These are phyloP conservation scores for Mucor lusitanicus DNA, from an alignment of 371 early-diverging fungal genomes.

Conservation along the genomic window DNA sequence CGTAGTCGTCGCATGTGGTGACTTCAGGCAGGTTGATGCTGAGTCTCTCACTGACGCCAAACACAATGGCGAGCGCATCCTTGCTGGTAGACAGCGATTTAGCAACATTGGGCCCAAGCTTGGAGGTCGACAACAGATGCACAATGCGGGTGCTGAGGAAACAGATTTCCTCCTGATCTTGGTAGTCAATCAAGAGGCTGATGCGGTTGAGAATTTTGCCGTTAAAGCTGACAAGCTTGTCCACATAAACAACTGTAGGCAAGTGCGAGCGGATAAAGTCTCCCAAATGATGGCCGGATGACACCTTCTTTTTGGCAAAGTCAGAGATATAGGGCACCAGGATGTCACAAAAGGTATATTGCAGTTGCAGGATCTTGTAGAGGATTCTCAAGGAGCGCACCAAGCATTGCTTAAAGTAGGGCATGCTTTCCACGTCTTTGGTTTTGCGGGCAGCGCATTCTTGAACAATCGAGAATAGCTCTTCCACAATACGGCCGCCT, in stretches of 20 bases:
- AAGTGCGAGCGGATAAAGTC: slow-evolving; percentile 26
- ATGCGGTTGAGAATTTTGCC: slow-evolving; percentile 70
- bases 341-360: slow-evolving; percentile 69
- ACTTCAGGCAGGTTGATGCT: slow-evolving; percentile 59
- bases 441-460: slow-evolving; percentile 62
- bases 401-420: slow-evolving; percentile 44
- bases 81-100: slow-evolving; percentile 64
- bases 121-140: slow-evolving; percentile 57
- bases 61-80: slow-evolving; percentile 67
- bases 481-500: slow-evolving; percentile 69
- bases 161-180: slow-evolving; percentile 72
- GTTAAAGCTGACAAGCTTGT: slow-evolving; percentile 75
- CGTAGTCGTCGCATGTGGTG: slow-evolving; percentile 45
- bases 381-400: slow-evolving; percentile 66
- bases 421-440: slow-evolving; percentile 19
- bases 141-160: slow-evolving; percentile 76
- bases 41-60: slow-evolving; percentile 79
- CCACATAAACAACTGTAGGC: slow-evolving; percentile 70
- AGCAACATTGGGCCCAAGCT: slow-evolving; percentile 68
- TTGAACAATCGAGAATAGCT: slow-evolving; percentile 68
- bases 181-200: slow-evolving; percentile 65
- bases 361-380: slow-evolving; percentile 61
- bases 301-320: slow-evolving; percentile 22
- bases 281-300: slow-evolving; percentile 35
- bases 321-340: slow-evolving; percentile 61